Percentiles rank a stretch among this genome's conserved stretches.
Evolutionary conservation across 139 green algal genomes (phyloP).

Genomic region (Chlorella sp.): DNA sequence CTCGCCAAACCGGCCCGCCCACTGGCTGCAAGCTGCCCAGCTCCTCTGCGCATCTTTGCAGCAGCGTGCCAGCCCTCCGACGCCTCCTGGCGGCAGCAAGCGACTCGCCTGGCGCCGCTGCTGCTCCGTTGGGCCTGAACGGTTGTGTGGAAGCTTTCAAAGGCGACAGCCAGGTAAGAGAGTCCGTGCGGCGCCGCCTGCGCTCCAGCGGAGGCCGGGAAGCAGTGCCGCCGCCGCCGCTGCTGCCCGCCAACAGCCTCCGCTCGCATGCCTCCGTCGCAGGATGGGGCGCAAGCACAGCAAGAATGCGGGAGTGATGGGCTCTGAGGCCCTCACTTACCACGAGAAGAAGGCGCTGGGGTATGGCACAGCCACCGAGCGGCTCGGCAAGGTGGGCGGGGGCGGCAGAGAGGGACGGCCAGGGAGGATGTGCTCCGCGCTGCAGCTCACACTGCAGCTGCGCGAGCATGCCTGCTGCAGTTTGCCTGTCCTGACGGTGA

Average conservation of each 20-base stretch:
- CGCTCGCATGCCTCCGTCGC: not conserved
- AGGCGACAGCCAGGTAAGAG: too few species aligned
- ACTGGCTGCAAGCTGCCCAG: too few species aligned
- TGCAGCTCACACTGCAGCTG: too few species aligned
- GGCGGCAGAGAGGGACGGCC: too few species aligned
- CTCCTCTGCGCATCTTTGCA: too few species aligned
- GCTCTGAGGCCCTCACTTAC: constrained; percentile 86
- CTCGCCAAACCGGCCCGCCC: too few species aligned
- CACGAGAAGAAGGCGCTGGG: constrained; percentile 82
- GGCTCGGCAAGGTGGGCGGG: constrained; percentile 86
- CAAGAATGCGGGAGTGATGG: constrained; percentile 96
- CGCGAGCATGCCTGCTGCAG: not conserved
- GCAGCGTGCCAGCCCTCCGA: too few species aligned
- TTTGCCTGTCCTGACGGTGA: too few species aligned
- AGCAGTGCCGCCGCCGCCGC: not conserved
- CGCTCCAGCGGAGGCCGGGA: not conserved
- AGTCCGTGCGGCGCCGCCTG: too few species aligned
- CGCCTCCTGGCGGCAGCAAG: too few species aligned
- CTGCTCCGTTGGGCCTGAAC: not conserved
- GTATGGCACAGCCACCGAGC: constrained; percentile 88
- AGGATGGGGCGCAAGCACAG: constrained; percentile 78
- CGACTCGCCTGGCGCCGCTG: not conserved
- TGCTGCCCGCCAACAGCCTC: not conserved
- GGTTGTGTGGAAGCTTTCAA: too few species aligned
- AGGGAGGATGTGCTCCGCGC: too few species aligned